Base-by-base conservation (phyloP, 768 basidiomycete genomes). In the Lactarius sp. region DNA sequence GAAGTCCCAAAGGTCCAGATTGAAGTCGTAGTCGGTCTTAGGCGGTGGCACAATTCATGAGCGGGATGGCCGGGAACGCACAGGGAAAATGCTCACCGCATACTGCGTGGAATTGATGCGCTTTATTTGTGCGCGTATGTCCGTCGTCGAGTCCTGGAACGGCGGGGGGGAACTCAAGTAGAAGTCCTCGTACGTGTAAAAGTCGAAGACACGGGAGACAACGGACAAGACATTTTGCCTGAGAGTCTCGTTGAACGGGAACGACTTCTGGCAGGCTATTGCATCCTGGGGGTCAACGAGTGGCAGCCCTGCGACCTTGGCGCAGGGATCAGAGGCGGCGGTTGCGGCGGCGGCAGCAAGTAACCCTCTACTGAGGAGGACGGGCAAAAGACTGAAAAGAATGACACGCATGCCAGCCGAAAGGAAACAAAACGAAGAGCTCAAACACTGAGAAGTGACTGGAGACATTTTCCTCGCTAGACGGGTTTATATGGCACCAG, bases 211-310 rank as follows among this genome's bases (percentile, higher is more conserved):
- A 13, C 71, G 58, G 2, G 72, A 71, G 64, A 76, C 73, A 39
- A 70, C 70, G 2, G 69, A 68, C 33, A 78, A 47, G n/a, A 77
- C 72, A 59, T 77, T 78, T 62, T 75, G 70, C 47, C 73, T 69
- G 16, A 77, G 62, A 14, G 73, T 75, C 69, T 78, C 77, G 49
- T 75, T 75, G 71, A 77, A 77, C 5, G 77, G 73, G 66, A 77
- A 79, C 22, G 71, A 70, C 66, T 66, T 69, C 9, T 70, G 64
- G 61, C 73, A 74, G 1, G 84, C 81, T 44, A 85, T 74, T 18
- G 80, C 84, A 63, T 84, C 80, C 2, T 79, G 75, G 13, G 85
- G 83, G 12, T 73, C 75, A 8, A 78, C 80, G 64, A 82, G 85
- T 0, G 69, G 59, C 65, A 78, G 70, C 1, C 76, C 76, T 9